Conservation (phyloP, 768 basidiomycete genomes). For the Hortiboletus flavorubellus region DNA sequence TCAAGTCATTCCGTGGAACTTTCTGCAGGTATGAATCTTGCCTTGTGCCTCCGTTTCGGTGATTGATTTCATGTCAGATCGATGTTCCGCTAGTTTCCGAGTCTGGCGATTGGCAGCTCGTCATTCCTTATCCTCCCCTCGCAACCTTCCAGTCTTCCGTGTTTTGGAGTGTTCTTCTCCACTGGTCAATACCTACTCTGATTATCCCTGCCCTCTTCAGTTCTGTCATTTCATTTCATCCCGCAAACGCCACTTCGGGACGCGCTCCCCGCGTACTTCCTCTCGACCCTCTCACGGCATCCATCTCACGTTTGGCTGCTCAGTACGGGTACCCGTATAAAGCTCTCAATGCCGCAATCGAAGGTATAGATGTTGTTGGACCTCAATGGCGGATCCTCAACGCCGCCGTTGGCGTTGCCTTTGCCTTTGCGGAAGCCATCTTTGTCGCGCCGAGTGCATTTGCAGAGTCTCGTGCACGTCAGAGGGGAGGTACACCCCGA, state of each 20-base stretch:
- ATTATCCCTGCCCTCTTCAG: constrained; percentile 57
- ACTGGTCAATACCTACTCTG: constrained; percentile 63
- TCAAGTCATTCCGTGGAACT: constrained; percentile 52
- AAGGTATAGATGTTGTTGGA: constrained; percentile 54
- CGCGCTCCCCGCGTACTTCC: constrained; percentile 25
- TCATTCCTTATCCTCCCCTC: constrained; percentile 49
- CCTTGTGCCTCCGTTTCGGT: not conserved
- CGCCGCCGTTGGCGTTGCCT: constrained; percentile 55
- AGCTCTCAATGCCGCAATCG: constrained; percentile 15
- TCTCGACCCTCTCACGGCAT: constrained; percentile 62
- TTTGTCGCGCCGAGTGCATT: constrained; percentile 41
- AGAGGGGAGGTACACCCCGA: constrained; percentile 21
- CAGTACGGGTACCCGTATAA: constrained; percentile 56
- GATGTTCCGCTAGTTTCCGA: constrained; percentile 9
- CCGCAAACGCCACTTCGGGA: constrained; percentile 30
- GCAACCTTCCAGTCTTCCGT: constrained; percentile 41
- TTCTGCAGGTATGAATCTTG: constrained; percentile 34
- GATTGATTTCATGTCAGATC: constrained; percentile 14
- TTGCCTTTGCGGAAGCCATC: constrained; percentile 68
- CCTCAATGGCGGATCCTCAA: constrained; percentile 52
- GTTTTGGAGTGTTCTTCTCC: constrained; percentile 53
- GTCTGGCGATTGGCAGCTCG: constrained; percentile 12
- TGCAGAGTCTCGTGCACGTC: constrained; percentile 28
- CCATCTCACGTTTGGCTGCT: constrained; percentile 60
- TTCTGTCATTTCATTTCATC: constrained; percentile 60